These are phyloP conservation scores for Sungouiozyma intestinalis DNA, from an alignment of 805 yeast species.

Conservation along the genomic window DNA sequence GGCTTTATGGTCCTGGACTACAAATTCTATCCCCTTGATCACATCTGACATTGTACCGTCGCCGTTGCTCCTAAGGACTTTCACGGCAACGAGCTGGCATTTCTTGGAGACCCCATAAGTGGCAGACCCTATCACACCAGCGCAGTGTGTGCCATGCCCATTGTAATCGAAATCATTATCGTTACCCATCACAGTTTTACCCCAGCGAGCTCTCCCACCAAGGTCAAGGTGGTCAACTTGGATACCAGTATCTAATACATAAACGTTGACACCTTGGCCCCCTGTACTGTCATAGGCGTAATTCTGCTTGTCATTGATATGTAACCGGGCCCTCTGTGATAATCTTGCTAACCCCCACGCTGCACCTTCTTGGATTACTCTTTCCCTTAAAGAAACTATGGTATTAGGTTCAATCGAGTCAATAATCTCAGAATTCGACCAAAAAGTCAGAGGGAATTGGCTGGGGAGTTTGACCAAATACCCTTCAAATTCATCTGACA, in stretches of 20 bases:
- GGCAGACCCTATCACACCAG: slow-evolving; percentile 81
- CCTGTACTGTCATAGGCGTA: slow-evolving; percentile 37
- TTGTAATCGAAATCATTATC: slow-evolving; percentile 63
- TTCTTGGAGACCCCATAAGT: slow-evolving; percentile 74
- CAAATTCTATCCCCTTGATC: slow-evolving; percentile 72
- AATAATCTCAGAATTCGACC: background rate
- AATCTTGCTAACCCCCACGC: slow-evolving; percentile 92
- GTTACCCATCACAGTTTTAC: slow-evolving; percentile 50
- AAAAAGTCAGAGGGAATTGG: background rate
- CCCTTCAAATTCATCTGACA: background rate
- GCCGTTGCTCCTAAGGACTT: slow-evolving; percentile 70
- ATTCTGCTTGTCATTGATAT: slow-evolving; percentile 56
- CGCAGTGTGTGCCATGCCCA: slow-evolving; percentile 93
- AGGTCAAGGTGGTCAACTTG: slow-evolving; percentile 46
- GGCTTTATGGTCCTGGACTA: slow-evolving; percentile 57
- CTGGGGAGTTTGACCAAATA: background rate
- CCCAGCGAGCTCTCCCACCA: slow-evolving; percentile 50
- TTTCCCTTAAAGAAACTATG: background rate
- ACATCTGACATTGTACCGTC: slow-evolving; percentile 75
- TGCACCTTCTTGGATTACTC: slow-evolving; percentile 53
- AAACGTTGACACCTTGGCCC: slow-evolving; percentile 68
- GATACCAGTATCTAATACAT: slow-evolving; percentile 78
- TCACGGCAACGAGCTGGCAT: slow-evolving; percentile 68
- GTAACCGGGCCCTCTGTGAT: slow-evolving; percentile 64
- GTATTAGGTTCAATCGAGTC: slow-evolving; percentile 4